phyloP scores from a whole-genome alignment of 495 filamentous ascomycete genomes.

The Podospora fimiseda region DNA sequence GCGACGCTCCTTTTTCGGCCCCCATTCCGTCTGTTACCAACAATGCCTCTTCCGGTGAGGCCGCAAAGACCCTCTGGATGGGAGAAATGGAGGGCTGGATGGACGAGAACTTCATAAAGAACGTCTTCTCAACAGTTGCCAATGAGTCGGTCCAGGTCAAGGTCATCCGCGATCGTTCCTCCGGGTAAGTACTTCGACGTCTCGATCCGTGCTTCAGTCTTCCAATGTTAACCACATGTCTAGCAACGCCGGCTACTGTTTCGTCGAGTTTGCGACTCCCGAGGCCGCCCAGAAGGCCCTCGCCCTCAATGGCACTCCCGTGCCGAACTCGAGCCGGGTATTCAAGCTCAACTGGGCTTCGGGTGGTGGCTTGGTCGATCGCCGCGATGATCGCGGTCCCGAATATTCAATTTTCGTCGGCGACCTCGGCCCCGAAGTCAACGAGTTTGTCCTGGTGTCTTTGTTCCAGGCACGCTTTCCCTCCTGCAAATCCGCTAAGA shows the following conservation, averaged over 20 bases:
- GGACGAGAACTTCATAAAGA: conserved; percentile 97
- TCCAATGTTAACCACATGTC: background rate
- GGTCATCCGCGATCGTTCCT: conserved; percentile 99
- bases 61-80: conserved; percentile 61
- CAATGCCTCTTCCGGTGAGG: too few species aligned
- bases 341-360: conserved; percentile 99
- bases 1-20: conserved; percentile 15
- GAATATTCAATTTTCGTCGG: conserved; percentile 98
- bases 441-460: conserved; percentile 94
- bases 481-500: conserved; percentile 98
- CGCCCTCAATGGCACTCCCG: conserved; percentile 77
- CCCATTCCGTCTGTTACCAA: conserved; percentile 11
- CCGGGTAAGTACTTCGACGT: conserved; percentile 70
- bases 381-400: conserved; percentile 91
- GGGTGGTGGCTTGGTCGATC: conserved; percentile 89
- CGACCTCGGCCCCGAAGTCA: conserved; percentile 95
- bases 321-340: conserved; percentile 87
- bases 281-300: conserved; percentile 89
- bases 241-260: conserved; percentile 98
- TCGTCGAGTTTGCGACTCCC: conserved; percentile 83
- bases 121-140: conserved; percentile 76
- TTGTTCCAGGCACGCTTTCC: conserved; percentile 95
- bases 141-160: conserved; percentile 95
- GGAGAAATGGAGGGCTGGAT: conserved; percentile 99
- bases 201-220: background rate